Evolutionary conservation across 1,284 basidiomycete species (phyloP).

Genomic region (Lignosus rhinocerotis): DNA sequence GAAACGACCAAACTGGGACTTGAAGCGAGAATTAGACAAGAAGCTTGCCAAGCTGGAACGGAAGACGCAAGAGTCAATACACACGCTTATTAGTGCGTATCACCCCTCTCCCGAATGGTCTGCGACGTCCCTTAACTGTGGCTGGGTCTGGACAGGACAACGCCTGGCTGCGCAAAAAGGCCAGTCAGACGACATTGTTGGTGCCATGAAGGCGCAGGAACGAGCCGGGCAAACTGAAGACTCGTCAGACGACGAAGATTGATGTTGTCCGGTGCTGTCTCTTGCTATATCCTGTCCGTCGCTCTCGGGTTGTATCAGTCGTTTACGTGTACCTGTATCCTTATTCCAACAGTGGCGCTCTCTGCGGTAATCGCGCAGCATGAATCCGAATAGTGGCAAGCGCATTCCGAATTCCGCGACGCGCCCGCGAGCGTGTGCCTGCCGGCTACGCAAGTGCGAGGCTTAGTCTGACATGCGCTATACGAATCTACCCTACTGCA

Average conservation of each 20-base stretch:
- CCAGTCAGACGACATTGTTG: conserved; percentile 71
- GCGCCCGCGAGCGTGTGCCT: conserved; percentile 1
- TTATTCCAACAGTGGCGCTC: conserved; percentile 16
- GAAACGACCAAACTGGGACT: conserved; percentile 95
- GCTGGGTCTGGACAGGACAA: conserved; percentile 52
- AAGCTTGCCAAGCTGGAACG: conserved; percentile 88
- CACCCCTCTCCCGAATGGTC: neutral
- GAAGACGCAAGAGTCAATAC: conserved; percentile 89
- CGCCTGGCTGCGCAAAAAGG: conserved; percentile 76
- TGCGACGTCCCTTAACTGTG: conserved; percentile 23
- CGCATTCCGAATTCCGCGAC: conserved; percentile 6
- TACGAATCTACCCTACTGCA: conserved; percentile 13
- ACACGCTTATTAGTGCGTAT: conserved; percentile 85
- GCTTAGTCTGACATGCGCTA: conserved; percentile 11
- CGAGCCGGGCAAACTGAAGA: conserved; percentile 32
- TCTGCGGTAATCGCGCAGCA: neutral
- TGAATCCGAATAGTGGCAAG: conserved; percentile 5
- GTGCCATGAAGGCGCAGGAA: conserved; percentile 77
- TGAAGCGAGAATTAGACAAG: conserved; percentile 93
- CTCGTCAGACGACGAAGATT: conserved; percentile 44
- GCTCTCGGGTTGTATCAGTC: conserved; percentile 19
- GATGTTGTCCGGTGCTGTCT: conserved; percentile 12
- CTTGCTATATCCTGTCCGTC: conserved; percentile 12
- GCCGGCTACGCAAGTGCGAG: conserved; percentile 5
- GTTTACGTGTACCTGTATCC: conserved; percentile 24